Conservation (phyloP, 345 rosid genomes). For the Crucihimalaya himalaica region DNA sequence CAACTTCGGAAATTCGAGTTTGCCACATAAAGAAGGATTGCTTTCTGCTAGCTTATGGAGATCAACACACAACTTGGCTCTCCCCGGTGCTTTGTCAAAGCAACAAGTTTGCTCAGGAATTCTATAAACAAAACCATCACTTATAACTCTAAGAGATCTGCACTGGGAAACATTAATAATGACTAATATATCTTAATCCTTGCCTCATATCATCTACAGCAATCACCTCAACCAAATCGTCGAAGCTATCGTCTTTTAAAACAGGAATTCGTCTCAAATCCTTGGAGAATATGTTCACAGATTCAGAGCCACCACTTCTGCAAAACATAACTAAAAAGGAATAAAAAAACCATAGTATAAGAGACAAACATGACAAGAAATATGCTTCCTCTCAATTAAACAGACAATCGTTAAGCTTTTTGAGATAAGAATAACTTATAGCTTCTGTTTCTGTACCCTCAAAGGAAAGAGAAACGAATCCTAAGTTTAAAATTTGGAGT, state of each 20-base stretch:
- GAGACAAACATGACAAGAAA: not conserved
- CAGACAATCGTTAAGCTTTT: not conserved
- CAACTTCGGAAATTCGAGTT: conserved; percentile 28
- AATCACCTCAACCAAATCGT: conserved; percentile 53
- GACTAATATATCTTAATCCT: conserved; percentile 16
- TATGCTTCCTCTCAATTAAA: not conserved
- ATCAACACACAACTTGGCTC: conserved; percentile 37
- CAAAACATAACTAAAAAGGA: conserved; percentile 25
- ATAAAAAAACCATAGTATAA: conserved; percentile 14
- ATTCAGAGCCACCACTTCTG: conserved; percentile 55
- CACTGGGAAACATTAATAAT: not conserved
- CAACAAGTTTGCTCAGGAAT: conserved; percentile 18
- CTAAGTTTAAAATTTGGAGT: not conserved
- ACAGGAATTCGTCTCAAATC: conserved; percentile 55
- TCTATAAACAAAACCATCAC: conserved; percentile 24
- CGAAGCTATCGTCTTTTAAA: conserved; percentile 49
- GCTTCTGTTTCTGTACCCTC: not conserved
- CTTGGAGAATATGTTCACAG: conserved; percentile 47
- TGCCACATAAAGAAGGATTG: conserved; percentile 37
- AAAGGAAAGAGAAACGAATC: not conserved
- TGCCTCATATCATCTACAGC: conserved; percentile 54
- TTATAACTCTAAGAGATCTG: conserved; percentile 16
- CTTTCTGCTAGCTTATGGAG: conserved; percentile 27
- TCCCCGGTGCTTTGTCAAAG: conserved; percentile 26
- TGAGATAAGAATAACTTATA: not conserved